phyloP scores from a whole-genome alignment of 345 rosid species.

The Eucalyptus polybractea region DNA sequence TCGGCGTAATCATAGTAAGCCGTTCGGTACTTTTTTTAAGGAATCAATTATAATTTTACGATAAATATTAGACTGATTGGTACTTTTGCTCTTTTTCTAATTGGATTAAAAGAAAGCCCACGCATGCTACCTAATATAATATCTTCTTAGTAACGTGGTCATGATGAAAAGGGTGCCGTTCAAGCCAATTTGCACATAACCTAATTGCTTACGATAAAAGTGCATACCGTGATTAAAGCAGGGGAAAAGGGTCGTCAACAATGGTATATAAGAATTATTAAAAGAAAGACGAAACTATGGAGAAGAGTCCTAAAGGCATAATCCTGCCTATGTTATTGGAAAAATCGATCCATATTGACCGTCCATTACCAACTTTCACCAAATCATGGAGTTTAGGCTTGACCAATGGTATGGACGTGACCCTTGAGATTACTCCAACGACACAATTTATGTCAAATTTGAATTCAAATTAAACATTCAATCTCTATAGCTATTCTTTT shows the following conservation, averaged over 20 bases:
- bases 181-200: not conserved
- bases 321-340: not conserved
- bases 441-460: not conserved
- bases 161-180: not conserved
- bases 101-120: not conserved
- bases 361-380: not conserved
- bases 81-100: not conserved
- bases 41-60: not conserved
- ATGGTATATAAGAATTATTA: not conserved
- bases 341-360: not conserved
- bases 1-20: too few species aligned
- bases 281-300: not conserved
- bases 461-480: not conserved
- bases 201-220: not conserved
- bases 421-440: not conserved
- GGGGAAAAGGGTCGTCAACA: not conserved
- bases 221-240: not conserved
- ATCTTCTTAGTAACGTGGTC: not conserved
- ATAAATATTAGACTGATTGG: not conserved
- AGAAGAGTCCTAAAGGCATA: not conserved
- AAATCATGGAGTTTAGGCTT: not conserved
- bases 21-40: too few species aligned
- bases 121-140: not conserved
- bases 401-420: not conserved
- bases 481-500: not conserved